phyloP scores from a whole-genome alignment of 164 flowering plant species.

The Saururus chinensis region DNA sequence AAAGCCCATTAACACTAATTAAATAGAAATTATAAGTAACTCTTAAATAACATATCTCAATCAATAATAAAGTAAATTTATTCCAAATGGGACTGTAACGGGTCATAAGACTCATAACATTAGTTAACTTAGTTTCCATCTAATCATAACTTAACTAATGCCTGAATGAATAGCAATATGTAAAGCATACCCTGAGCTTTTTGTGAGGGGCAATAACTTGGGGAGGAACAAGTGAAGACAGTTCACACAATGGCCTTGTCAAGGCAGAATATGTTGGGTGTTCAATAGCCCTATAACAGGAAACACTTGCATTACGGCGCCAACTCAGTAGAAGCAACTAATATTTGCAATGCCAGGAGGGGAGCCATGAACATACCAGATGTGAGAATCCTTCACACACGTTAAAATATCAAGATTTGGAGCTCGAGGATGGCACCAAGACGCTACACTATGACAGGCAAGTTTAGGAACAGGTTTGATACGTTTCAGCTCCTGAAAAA shows the following conservation, averaged over 20 bases:
- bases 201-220: slow-evolving; percentile 74
- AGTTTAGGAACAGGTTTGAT: slow-evolving; percentile 90
- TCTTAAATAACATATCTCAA: too few species aligned
- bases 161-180: neutral
- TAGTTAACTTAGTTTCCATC: too few species aligned
- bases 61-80: too few species aligned
- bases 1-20: too few species aligned
- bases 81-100: too few species aligned
- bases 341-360: neutral
- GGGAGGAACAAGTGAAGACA: slow-evolving; percentile 82
- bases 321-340: slow-evolving; percentile 1
- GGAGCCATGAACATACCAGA: slow-evolving; percentile 49
- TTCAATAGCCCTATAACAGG: slow-evolving; percentile 76
- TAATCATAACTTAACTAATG: neutral
- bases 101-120: too few species aligned
- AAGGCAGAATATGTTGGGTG: slow-evolving; percentile 95
- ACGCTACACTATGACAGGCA: slow-evolving; percentile 95
- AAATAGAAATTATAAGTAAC: too few species aligned
- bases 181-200: slow-evolving; percentile 70
- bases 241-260: slow-evolving; percentile 95
- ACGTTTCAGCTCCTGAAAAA: slow-evolving; percentile 73
- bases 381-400: slow-evolving; percentile 97
- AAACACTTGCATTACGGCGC: neutral
- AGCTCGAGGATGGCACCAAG: slow-evolving; percentile 99
- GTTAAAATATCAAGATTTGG: slow-evolving; percentile 94